Percentiles rank a stretch among this genome's conserved stretches.
Evolutionary conservation across 2,329 filamentous ascomycete species (phyloP).

Genomic region (Chaetomiaceae sp.): DNA sequence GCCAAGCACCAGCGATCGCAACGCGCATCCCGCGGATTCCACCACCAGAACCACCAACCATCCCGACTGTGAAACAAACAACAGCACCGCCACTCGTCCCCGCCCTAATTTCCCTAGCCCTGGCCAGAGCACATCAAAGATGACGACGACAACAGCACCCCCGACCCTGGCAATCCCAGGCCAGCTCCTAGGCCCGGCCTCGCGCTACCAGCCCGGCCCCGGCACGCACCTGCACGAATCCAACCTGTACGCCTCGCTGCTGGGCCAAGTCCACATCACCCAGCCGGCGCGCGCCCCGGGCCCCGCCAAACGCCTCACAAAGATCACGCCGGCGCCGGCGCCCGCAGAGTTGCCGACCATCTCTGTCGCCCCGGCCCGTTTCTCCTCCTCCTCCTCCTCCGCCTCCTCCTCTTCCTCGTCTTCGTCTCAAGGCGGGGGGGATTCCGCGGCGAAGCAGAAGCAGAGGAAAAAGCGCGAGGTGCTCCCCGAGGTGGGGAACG

Average conservation of each 20-base stretch:
- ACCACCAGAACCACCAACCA: background rate
- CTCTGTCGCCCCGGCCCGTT: conserved; percentile 45
- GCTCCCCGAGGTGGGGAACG: conserved; percentile 74
- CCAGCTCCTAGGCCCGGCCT: conserved; percentile 66
- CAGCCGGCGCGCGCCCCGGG: conserved; percentile 45
- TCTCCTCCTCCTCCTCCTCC: conserved; percentile 11
- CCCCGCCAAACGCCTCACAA: conserved; percentile 56
- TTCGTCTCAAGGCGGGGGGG: background rate
- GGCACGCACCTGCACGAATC: conserved; percentile 79
- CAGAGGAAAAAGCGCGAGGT: conserved; percentile 62
- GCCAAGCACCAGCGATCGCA: conserved; percentile 9
- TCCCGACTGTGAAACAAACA: background rate
- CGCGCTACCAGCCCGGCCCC: conserved; percentile 66
- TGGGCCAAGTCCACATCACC: conserved; percentile 62
- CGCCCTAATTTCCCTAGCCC: too few relatives aligned
- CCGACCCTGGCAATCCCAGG: conserved; percentile 72
- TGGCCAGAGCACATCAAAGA: too few relatives aligned
- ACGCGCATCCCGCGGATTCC: conserved; percentile 1
- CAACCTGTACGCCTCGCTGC: conserved; percentile 75
- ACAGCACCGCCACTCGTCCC: background rate
- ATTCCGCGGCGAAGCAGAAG: conserved; percentile 19
- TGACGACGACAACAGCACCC: conserved; percentile 25
- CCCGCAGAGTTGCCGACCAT: conserved; percentile 47
- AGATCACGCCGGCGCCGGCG: conserved; percentile 44
- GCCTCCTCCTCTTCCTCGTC: conserved; percentile 16